phyloP scores from a whole-genome alignment of 2,329 filamentous ascomycete species.

The Parascedosporium putredinis region DNA sequence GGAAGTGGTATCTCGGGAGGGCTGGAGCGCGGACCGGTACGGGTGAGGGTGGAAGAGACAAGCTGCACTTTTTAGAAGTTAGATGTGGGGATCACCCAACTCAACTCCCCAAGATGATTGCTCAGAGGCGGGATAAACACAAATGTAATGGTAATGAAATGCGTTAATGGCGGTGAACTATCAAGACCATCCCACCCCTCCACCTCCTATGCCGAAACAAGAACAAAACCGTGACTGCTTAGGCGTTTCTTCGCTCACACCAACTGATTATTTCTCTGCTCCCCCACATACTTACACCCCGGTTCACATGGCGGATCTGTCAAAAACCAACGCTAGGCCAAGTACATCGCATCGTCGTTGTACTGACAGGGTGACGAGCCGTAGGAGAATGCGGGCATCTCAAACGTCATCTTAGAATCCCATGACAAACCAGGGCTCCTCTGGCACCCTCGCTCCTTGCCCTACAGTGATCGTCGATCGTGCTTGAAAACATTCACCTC shows the following conservation, averaged over 20 bases:
- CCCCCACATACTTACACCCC: background rate
- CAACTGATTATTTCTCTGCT: background rate
- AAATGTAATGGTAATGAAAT: conserved; percentile 1
- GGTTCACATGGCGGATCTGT: background rate
- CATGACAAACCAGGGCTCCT: background rate
- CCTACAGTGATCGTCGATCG: background rate
- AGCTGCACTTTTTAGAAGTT: background rate
- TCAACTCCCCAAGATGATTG: background rate
- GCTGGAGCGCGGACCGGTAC: background rate
- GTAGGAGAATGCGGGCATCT: background rate
- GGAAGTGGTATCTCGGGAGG: background rate
- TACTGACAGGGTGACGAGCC: background rate
- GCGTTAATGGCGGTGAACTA: background rate
- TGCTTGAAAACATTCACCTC: background rate
- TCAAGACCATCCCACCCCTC: background rate
- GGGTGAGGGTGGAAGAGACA: too few species aligned
- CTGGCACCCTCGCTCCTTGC: background rate
- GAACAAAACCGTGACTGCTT: background rate
- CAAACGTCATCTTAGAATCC: background rate
- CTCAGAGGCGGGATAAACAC: background rate
- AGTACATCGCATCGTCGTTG: background rate
- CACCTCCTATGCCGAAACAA: background rate
- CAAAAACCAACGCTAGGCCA: background rate
- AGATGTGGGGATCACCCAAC: background rate
- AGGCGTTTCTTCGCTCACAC: background rate